Base-by-base conservation (phyloP, 2,329 filamentous ascomycete genomes). In the Cordyceps militaris region DNA sequence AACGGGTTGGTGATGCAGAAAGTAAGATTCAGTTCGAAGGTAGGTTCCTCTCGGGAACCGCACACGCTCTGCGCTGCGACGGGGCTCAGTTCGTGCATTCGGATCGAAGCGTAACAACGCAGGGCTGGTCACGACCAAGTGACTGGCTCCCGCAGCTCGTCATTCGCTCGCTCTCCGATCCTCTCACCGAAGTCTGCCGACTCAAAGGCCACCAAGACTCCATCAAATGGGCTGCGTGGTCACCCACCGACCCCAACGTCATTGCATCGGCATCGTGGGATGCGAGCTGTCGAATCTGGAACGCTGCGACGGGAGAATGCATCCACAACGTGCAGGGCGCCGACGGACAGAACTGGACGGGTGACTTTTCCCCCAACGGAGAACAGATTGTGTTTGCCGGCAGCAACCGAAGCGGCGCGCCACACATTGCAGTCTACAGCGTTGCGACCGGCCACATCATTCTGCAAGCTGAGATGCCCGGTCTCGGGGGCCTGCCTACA, bases 91-190 rank as follows among this genome's bases (percentile, higher is more conserved):
- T 55, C 30, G 11, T 55, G 42, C 28, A 55, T 26, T 55, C 52
- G 19, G 52, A 55, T 34, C 52, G 52, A 55, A 55, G 52, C 42
- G 24, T 55, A 3, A 34, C 52, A 13, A 55, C 52, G 26, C 52
- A 55, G 30, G 40, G 52, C 40, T 55, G 52, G 52, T 9, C 38
- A n/a, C 16, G 52, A 19, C 52, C 52, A 34, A 44, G 26, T 23
- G 52, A 46, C n/a, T 55, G 52, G 52, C 52, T 55, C 42, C 52
- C 52, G 10, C 52, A 55, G 52, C 52, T 55, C 52, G 40, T 55
- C 52, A 46, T 55, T 21, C 52, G 52, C 52, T 26, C 40, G 40
- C 52, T 44, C 11, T 32, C 52, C 3, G 14, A 36, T 19, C 52
- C 52, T 23, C 19, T 26, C 40, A 23, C 26, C 6, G 52, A 55